Evolutionary conservation across 1,284 basidiomycete genomes (phyloP).

Genomic region (Austroboletus niveus): DNA sequence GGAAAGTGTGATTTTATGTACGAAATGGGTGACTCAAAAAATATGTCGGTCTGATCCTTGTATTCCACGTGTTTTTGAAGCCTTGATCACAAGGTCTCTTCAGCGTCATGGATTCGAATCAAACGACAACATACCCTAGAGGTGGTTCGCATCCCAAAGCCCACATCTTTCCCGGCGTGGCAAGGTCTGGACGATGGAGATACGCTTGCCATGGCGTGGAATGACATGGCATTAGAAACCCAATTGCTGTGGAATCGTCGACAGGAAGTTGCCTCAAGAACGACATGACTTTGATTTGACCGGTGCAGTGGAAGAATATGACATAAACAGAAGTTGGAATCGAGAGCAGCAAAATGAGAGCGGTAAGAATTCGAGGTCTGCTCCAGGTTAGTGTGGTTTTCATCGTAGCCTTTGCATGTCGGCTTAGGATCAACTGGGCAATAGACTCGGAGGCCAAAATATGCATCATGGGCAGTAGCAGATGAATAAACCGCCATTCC

Average conservation of each 20-base stretch:
- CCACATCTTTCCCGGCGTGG: constrained; percentile 62
- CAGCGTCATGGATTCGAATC: constrained; percentile 4
- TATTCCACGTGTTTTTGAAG: constrained; percentile 56
- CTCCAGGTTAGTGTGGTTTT: constrained; percentile 10
- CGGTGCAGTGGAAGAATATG: constrained; percentile 69
- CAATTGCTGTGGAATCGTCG: constrained; percentile 59
- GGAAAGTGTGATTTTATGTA: constrained; percentile 75
- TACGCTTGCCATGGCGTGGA: constrained; percentile 95
- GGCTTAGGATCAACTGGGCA: constrained; percentile 42
- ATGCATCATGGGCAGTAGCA: constrained; percentile 84
- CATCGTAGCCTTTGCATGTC: constrained; percentile 5
- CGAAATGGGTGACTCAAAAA: constrained; percentile 70
- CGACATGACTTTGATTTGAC: constrained; percentile 72
- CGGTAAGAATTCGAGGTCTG: constrained; percentile 14
- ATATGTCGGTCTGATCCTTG: constrained; percentile 80
- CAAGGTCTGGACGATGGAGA: constrained; percentile 69
- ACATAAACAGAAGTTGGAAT: constrained; percentile 68
- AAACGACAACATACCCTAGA: constrained; percentile 51
- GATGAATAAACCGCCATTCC: constrained; percentile 97
- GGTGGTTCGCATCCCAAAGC: constrained; percentile 91
- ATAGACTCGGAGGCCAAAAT: constrained; percentile 76
- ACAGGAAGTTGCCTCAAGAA: constrained; percentile 55
- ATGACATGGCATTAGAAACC: constrained; percentile 95
- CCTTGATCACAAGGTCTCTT: constrained; percentile 34
- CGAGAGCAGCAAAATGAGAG: constrained; percentile 51